These are phyloP conservation scores for Dipteronia sinensis DNA, from an alignment of 345 rosid genomes.

Conservation along the genomic window DNA sequence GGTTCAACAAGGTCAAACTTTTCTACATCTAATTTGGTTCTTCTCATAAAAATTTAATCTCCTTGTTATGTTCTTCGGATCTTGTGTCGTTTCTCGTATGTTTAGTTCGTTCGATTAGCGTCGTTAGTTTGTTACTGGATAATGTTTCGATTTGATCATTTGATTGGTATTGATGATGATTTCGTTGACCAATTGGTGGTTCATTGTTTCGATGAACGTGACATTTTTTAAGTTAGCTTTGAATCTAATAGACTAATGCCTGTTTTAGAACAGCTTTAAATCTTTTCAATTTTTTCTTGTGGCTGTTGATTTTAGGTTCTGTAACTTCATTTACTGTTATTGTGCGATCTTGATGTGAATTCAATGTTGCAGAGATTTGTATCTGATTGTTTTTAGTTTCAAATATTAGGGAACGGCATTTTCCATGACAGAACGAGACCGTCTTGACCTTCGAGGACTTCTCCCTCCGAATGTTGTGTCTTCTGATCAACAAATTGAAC, in stretches of 20 bases:
- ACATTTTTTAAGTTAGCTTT: neutral
- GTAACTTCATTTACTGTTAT: neutral
- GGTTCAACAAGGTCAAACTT: constrained; percentile 88
- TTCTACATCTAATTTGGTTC: neutral
- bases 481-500: constrained; percentile 83
- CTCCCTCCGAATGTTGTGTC: constrained; percentile 92
- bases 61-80: neutral
- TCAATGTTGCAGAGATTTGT: neutral
- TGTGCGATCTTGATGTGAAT: neutral
- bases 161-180: no score
- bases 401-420: constrained; percentile 81
- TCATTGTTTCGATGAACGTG: neutral
- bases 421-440: constrained; percentile 93
- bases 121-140: no score
- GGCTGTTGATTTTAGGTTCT: neutral
- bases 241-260: neutral
- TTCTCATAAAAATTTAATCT: no score
- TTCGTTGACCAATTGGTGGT: neutral
- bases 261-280: neutral
- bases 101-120: neutral
- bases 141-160: no score
- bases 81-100: neutral
- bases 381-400: neutral
- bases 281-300: neutral
- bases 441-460: constrained; percentile 94